Base-by-base conservation (phyloP, 345 rosid genomes). In the Bruguiera sexangula region DNA sequence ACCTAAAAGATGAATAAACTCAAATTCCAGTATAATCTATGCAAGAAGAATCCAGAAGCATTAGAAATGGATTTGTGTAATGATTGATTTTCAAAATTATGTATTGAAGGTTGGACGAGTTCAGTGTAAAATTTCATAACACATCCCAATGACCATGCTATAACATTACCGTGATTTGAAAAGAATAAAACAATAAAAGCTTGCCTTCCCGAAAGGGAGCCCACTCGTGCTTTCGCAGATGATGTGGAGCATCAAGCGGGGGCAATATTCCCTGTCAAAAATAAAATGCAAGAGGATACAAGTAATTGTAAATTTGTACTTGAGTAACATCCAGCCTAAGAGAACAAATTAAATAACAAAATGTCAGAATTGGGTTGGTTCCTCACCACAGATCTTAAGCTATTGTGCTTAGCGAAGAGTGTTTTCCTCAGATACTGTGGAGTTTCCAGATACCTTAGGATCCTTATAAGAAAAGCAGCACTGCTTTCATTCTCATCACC, bases 241-340 rank as follows among this genome's bases (percentile, higher is more conserved):
- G 97, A 71, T 92, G 98, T 5, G 98, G 99, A 70, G 99, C 98
- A 84, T 95, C 98, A 78, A 95, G 90, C 13, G 98, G 98, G 9
- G 98, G 98, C 82, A 95, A 78, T 88, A 95, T 77, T 62, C 98
- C 99, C 98, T 92, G 71, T 22, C 22, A 32, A 62, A 71, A 57
- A 10, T 9, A 8, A 24, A 68, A 59, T 4, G 22, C 3, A 71
- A 53, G 6, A 67, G n/a, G 9, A 63, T 20, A 37, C 39, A 30
- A 26, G 37, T 13, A 43, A 43, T 43, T 13, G 50, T 43, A 43
- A 13, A 43, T 43, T 43, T 43, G 50, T 43, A 13, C 18, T 11
- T 43, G 18, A 13, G 50, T 43, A 43, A 43, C 18, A 13, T 43
- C 18, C 5, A 43, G 50, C 50, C 50, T 50, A 69, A 66, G 51